Percentiles rank a stretch among this genome's conserved stretches.
These are phyloP conservation scores for Erysimum cheiranthoides DNA, from an alignment of 345 rosid species.

Conservation along the genomic window DNA sequence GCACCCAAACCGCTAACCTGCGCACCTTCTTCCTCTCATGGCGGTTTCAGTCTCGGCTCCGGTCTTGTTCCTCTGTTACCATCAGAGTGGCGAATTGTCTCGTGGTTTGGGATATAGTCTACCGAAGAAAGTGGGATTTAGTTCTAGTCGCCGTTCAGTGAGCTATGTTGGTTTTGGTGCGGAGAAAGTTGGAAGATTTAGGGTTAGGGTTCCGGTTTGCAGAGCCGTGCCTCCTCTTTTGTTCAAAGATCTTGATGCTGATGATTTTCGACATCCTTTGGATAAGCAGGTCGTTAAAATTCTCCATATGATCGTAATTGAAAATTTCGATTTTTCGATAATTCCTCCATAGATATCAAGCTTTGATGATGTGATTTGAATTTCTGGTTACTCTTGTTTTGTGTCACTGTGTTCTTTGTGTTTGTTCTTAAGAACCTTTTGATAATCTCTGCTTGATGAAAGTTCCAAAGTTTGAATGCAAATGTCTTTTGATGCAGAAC, in stretches of 20 bases:
- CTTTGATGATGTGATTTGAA: neutral
- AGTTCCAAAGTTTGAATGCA: neutral
- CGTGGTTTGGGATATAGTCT: conserved; percentile 39
- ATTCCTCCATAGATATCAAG: conserved; percentile 1
- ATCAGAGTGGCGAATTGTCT: conserved; percentile 39
- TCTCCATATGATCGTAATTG: neutral
- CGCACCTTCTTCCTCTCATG: conserved; percentile 33
- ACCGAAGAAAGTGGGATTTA: conserved; percentile 13
- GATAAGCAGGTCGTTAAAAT: conserved; percentile 75
- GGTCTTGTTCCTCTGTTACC: conserved; percentile 49
- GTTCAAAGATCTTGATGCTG: conserved; percentile 90
- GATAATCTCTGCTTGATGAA: neutral
- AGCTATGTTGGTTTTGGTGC: conserved; percentile 38
- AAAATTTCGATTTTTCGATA: neutral
- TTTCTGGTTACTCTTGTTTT: neutral
- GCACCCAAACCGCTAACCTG: neutral
- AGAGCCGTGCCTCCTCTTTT: conserved; percentile 66
- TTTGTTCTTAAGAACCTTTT: neutral
- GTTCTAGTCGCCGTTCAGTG: conserved; percentile 26
- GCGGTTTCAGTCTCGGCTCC: conserved; percentile 48
- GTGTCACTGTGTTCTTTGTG: neutral
- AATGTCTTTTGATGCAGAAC: conserved; percentile 56
- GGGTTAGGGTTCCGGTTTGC: conserved; percentile 53
- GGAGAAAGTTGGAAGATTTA: conserved; percentile 40
- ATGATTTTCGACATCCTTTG: conserved; percentile 92